Base-by-base conservation (phyloP, 1,284 basidiomycete genomes). In the Somion occarium region DNA sequence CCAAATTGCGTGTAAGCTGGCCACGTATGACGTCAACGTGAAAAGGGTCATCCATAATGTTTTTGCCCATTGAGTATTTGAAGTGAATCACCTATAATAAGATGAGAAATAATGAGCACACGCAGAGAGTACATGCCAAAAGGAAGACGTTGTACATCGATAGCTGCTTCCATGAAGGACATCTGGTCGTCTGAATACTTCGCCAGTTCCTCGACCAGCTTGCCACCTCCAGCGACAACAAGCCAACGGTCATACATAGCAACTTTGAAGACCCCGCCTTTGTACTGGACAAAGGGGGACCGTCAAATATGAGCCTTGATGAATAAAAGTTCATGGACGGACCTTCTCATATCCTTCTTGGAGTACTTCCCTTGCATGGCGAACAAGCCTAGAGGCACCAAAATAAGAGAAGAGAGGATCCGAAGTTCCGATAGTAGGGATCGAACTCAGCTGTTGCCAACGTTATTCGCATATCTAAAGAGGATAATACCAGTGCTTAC, bases 191-290 rank as follows among this genome's bases (percentile, higher is more conserved):
- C 73, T 0, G 67, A 60, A 1, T 70, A 68, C 30, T 59, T 70
- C 2, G 67, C 60, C 9, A 79, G 44, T 39, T 80, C 76, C 3
- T 77, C 71, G 3, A 74, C 59, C 20, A 69, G 56, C 20, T 63
- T 56, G 0, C 53, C 61, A 3, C 61, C 68, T 23, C 59, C 68
- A 1, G 75, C 52, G 23, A 79, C 38, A 15, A 80, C 64, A 0
- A 66, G 50, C 77, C 76, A 79, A 27, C 59, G 56, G 23, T 62
- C 61, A 1, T 68, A 50, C 1, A 64, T 60, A 0, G 75, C 61
- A 1, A 80, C 53, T 51, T 73, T 76, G 66, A 77, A 79, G 2
- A 64, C 57, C 0, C 53, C 50, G 1, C 63, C 60, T 13, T 64
- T 67, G 53, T 71, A 66, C 73, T 43, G 4, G 5, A 43, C 20